These are phyloP conservation scores for Cryphonectria naterciae DNA, from an alignment of 2,329 filamentous ascomycete species.

Conservation along the genomic window DNA sequence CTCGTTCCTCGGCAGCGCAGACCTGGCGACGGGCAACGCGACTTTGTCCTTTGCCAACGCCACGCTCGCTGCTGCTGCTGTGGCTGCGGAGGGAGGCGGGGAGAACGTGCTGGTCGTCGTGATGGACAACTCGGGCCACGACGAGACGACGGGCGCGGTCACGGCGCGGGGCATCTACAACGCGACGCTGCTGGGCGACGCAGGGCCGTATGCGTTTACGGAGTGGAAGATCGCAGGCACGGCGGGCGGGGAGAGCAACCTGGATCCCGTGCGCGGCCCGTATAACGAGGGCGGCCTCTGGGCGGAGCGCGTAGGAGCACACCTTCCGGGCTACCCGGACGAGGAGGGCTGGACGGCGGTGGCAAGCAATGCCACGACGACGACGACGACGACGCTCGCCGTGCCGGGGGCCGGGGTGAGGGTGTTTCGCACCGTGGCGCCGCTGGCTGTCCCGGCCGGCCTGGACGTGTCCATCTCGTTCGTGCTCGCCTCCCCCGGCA, in stretches of 20 bases:
- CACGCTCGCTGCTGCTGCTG: constrained; percentile 44
- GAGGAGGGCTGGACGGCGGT: constrained; percentile 44
- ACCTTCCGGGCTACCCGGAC: constrained; percentile 60
- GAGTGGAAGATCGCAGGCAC: constrained; percentile 63
- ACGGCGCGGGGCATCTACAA: constrained; percentile 57
- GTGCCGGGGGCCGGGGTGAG: constrained; percentile 55
- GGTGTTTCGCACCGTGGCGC: constrained; percentile 58
- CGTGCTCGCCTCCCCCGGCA: constrained; percentile 48
- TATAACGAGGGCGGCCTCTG: constrained; percentile 63
- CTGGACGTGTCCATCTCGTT: constrained; percentile 63
- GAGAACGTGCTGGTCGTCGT: constrained; percentile 58
- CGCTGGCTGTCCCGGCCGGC: constrained; percentile 53
- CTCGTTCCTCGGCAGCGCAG: constrained; percentile 56
- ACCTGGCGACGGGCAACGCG: constrained; percentile 40
- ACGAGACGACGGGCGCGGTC: constrained; percentile 52
- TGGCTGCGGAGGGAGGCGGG: constrained; percentile 22
- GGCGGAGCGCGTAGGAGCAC: constrained; percentile 61
- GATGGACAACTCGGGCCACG: constrained; percentile 64
- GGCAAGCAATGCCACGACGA: constrained; percentile 34
- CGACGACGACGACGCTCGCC: constrained; percentile 37
- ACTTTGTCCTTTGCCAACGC: constrained; percentile 56
- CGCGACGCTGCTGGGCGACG: constrained; percentile 50
- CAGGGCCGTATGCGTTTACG: constrained; percentile 45
- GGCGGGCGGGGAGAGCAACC: constrained; percentile 54
- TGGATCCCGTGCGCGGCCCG: constrained; percentile 60